phyloP scores from a whole-genome alignment of 2,329 filamentous ascomycete genomes.

The Thelonectria discophora region DNA sequence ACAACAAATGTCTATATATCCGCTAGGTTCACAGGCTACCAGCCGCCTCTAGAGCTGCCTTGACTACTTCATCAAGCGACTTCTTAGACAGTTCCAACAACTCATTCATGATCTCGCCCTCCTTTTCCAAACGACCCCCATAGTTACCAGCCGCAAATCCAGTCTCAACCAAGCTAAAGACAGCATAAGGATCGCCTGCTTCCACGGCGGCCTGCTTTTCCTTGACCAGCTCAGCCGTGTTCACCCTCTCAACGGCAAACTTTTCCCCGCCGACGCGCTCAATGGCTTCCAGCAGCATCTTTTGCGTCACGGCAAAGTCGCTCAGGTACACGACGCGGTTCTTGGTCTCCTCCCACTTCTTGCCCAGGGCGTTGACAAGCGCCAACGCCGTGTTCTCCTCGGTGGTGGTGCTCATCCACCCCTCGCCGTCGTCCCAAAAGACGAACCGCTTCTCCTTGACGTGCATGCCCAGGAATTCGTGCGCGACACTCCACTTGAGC shows the following conservation, averaged over 20 bases:
- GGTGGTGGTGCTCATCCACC: constrained; percentile 45
- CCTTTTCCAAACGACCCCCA: constrained; percentile 46
- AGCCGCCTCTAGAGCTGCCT: constrained; percentile 21
- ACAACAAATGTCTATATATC: too few species aligned
- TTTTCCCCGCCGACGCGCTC: constrained; percentile 60
- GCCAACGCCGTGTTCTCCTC: constrained; percentile 47
- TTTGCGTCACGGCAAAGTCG: constrained; percentile 47
- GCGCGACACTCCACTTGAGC: constrained; percentile 12
- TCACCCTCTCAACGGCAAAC: constrained; percentile 39
- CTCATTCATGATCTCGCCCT: constrained; percentile 46
- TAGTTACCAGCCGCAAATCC: constrained; percentile 45
- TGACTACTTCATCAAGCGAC: constrained; percentile 23
- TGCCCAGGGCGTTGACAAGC: constrained; percentile 41
- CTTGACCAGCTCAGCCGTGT: constrained; percentile 39
- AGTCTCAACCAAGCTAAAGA: constrained; percentile 44
- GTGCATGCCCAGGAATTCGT: constrained; percentile 14
- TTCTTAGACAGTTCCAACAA: constrained; percentile 40
- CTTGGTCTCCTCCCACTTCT: constrained; percentile 43
- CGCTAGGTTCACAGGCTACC: background rate
- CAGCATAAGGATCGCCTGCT: constrained; percentile 38
- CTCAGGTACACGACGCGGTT: constrained; percentile 46
- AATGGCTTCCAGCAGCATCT: constrained; percentile 54
- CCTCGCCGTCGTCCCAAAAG: constrained; percentile 47
- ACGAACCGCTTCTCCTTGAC: constrained; percentile 12
- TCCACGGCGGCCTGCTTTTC: constrained; percentile 41